phyloP scores from a whole-genome alignment of 352 stramenopile genomes.

The Phytophthora citricola region DNA sequence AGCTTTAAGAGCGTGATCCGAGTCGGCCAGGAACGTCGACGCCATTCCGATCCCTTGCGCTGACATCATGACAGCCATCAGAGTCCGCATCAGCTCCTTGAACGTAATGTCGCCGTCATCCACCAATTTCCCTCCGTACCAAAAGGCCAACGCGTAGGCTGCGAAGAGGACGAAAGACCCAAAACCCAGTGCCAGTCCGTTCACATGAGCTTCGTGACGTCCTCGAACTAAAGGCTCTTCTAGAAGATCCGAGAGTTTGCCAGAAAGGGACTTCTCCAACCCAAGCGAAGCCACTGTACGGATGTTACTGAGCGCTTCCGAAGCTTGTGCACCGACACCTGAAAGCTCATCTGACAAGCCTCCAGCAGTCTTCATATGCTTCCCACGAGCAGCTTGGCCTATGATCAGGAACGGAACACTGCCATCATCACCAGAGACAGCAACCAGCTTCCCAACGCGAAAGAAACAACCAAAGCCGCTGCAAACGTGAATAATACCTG shows the following conservation, averaged over 20 bases:
- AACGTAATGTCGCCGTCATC: slow-evolving; percentile 40
- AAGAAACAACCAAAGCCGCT: slow-evolving; percentile 59
- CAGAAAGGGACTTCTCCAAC: slow-evolving; percentile 28
- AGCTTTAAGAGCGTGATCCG: slow-evolving; percentile 75
- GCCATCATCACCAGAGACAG: slow-evolving; percentile 59
- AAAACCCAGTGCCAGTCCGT: slow-evolving; percentile 63
- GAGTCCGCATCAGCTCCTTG: slow-evolving; percentile 36
- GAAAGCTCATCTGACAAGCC: slow-evolving; percentile 31
- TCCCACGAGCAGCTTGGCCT: slow-evolving; percentile 35
- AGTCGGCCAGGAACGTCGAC: slow-evolving; percentile 33
- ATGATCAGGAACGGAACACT: slow-evolving; percentile 62
- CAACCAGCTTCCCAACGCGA: slow-evolving; percentile 29
- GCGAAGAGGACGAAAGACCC: slow-evolving; percentile 27
- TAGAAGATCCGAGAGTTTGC: slow-evolving; percentile 30
- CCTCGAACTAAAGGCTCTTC: slow-evolving; percentile 36
- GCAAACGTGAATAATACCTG: slow-evolving; percentile 57
- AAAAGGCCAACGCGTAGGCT: slow-evolving; percentile 62
- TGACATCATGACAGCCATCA: slow-evolving; percentile 62
- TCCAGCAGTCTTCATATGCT: slow-evolving; percentile 39
- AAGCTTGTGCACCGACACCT: slow-evolving; percentile 45
- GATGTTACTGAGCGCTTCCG: slow-evolving; percentile 53
- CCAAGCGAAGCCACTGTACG: slow-evolving; percentile 52
- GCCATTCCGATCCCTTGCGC: slow-evolving; percentile 37
- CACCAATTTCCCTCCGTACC: slow-evolving; percentile 60
- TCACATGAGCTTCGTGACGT: slow-evolving; percentile 35